Percentiles rank a stretch among this genome's conserved stretches.
These are phyloP conservation scores for Stephania japonica DNA, from an alignment of 164 flowering plant species.

Conservation along the genomic window DNA sequence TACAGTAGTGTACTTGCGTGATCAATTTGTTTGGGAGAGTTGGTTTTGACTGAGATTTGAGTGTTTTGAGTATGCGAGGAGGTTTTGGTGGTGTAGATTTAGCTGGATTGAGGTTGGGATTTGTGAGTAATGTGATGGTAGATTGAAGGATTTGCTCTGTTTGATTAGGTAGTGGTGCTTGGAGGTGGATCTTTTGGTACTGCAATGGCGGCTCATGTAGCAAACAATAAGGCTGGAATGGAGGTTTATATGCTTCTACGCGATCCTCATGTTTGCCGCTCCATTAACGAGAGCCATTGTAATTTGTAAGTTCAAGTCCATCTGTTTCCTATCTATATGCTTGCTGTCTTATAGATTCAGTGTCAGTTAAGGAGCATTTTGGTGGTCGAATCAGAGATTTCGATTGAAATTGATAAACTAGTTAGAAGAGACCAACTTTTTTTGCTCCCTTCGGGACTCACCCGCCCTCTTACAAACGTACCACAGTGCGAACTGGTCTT, in stretches of 20 bases:
- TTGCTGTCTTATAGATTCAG: neutral
- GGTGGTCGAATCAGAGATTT: no score
- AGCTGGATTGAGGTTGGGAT: neutral
- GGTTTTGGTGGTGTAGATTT: neutral
- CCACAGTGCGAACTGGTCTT: no score
- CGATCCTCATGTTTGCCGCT: constrained; percentile 62
- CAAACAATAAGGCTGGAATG: constrained; percentile 55
- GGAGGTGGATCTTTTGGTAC: constrained; percentile 99
- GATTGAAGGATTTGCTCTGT: neutral
- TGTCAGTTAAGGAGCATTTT: no score
- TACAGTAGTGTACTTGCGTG: no score
- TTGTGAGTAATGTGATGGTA: neutral
- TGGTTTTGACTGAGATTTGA: neutral
- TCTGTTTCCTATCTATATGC: neutral
- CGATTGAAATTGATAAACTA: no score
- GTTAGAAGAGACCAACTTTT: no score
- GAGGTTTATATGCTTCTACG: constrained; percentile 86
- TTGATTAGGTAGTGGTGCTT: constrained; percentile 74
- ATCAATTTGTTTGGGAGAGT: neutral
- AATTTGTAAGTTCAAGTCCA: constrained; percentile 41
- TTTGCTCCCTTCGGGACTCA: no score
- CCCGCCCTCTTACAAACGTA: no score
- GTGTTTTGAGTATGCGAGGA: neutral
- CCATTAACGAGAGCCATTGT: constrained; percentile 65
- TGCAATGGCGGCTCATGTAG: constrained; percentile 97